phyloP scores from a whole-genome alignment of 257 asterid genomes.

The Salvia miltiorrhiza region DNA sequence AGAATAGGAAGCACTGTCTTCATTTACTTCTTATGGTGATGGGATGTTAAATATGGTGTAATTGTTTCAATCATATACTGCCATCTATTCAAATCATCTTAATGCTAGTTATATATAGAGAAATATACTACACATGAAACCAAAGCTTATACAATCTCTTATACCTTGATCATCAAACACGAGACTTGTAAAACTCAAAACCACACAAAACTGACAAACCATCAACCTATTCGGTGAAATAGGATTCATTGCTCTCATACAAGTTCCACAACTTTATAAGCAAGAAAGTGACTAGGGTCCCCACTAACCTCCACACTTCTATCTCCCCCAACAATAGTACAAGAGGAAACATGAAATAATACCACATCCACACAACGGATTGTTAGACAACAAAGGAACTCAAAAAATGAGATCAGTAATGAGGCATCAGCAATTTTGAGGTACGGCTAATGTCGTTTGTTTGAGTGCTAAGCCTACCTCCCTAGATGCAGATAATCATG shows the following conservation, averaged over 20 bases:
- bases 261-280: neutral
- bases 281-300: neutral
- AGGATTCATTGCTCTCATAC: neutral
- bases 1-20: constrained; percentile 19
- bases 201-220: neutral
- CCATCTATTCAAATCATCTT: neutral
- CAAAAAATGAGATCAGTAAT: neutral
- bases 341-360: neutral
- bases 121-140: neutral
- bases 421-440: neutral
- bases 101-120: constrained; percentile 2
- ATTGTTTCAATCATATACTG: neutral
- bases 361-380: neutral
- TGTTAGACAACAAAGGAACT: neutral
- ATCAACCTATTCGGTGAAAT: neutral
- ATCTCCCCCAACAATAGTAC: neutral
- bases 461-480: neutral
- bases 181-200: neutral
- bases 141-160: neutral
- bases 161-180: neutral
- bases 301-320: neutral
- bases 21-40: neutral
- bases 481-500: neutral
- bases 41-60: constrained; percentile 21
- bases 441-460: neutral